Conservation (phyloP, 2,329 filamentous ascomycete species). For the Cytospora schulzeri region DNA sequence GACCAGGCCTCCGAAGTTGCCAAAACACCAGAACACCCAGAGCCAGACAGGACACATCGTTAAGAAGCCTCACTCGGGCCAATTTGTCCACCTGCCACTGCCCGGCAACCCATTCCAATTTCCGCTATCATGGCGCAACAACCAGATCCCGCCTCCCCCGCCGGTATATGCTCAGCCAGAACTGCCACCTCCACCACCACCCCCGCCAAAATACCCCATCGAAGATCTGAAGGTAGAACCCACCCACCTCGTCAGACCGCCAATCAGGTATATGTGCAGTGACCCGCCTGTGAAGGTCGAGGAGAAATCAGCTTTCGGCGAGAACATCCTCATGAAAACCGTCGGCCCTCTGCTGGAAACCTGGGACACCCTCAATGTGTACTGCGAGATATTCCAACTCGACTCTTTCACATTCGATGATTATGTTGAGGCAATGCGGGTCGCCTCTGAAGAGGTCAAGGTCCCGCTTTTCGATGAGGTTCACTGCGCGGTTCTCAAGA, state of each 20-base stretch:
- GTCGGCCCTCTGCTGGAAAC: slow-evolving; percentile 85
- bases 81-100: slow-evolving; percentile 42
- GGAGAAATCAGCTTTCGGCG: slow-evolving; percentile 49
- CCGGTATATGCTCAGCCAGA: slow-evolving; percentile 45
- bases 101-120: slow-evolving; percentile 52
- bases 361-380: slow-evolving; percentile 98
- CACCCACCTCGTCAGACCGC: slow-evolving; percentile 68
- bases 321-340: slow-evolving; percentile 76
- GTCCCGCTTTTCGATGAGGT: slow-evolving; percentile 89
- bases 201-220: slow-evolving; percentile 89
- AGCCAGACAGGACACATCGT: slow-evolving; percentile 35
- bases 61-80: slow-evolving; percentile 43
- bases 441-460: slow-evolving; percentile 70
- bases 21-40: slow-evolving; percentile 66
- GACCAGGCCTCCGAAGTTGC: slow-evolving; percentile 66
- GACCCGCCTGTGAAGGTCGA: slow-evolving; percentile 58
- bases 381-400: slow-evolving; percentile 88
- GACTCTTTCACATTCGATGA: slow-evolving; percentile 99
- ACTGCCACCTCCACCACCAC: slow-evolving; percentile 64
- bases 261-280: slow-evolving; percentile 74
- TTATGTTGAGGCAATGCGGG: slow-evolving; percentile 83
- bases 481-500: slow-evolving; percentile 88
- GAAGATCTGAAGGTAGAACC: slow-evolving; percentile 86
- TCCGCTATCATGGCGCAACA: slow-evolving; percentile 46
- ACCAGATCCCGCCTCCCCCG: slow-evolving; percentile 45